Evolutionary conservation across 805 yeast genomes (phyloP), one percentile per base, ranked within the genome.

Genomic region (Candida sakaeoensis): DNA sequence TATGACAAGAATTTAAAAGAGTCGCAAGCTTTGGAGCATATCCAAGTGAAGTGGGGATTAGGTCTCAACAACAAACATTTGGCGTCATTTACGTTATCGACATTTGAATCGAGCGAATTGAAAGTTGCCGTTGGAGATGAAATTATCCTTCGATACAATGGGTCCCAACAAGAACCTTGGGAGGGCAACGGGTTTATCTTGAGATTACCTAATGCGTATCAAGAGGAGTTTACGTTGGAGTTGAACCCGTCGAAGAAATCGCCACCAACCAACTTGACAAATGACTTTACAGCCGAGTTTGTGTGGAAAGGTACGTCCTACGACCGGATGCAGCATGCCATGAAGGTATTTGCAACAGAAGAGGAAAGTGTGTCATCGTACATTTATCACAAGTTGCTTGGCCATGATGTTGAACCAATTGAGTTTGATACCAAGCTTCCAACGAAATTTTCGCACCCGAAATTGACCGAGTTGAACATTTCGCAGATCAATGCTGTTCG

Each of bases 251-350:
- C 59, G 10, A 68, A 63, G 16, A 54, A 44, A 2, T 48, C 49
- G 2, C 85, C 88, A 1, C 85, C 85, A 37, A 75, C 81, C 2
- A 70, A 80, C 44, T 55, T 75, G 27, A 72, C 75, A 2, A 70
- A 77, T 4, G 86, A 82, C 16, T 90, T 86, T 57, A 78, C 90
- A 1, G 89, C 90, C 0, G 91, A 86, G 51, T 84, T 87, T 55
- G 86, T 85, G 38, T 90, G 96, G 96, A 85, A 85, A 49, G 93
- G 91, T 12, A 79, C 82, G 2, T 70, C 95, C 1, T 89, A 82
- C 55, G 81, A 77, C 29, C 75, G 97, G 53, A 86, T 87, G 93
- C 95, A 86, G 63, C 63, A 66, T 15, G 93, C 96, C 0, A 63
- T 90, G 61, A 76, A 70, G 42, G 54, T 54, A 5, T 86, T 90